phyloP scores from a whole-genome alignment of 306 rosid genomes.

The Corylus avellana region DNA sequence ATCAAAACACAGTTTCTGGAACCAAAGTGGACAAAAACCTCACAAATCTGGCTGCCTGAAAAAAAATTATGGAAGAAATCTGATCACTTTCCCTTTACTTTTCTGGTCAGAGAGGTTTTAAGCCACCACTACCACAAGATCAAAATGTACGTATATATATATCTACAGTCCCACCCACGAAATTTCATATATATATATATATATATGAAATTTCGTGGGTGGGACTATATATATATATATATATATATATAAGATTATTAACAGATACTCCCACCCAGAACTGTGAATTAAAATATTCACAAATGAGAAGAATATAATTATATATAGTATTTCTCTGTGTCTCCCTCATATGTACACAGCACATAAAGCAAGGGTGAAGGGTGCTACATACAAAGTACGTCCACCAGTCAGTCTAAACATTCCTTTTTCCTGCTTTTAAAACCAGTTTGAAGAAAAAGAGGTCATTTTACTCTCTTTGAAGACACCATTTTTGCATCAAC shows the following conservation, averaged over 20 bases:
- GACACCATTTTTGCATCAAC: slow-evolving; percentile 20
- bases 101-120: background rate
- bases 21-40: background rate
- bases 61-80: background rate
- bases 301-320: slow-evolving; percentile 22
- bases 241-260: slow-evolving; percentile 4
- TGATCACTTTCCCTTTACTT: background rate
- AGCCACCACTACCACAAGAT: background rate
- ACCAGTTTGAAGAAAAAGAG: slow-evolving; percentile 31
- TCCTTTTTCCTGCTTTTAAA: slow-evolving; percentile 40
- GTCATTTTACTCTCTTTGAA: slow-evolving; percentile 17
- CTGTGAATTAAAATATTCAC: slow-evolving; percentile 16
- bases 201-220: no score
- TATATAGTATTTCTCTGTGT: slow-evolving; percentile 9
- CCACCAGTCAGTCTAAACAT: slow-evolving; percentile 37
- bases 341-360: slow-evolving; percentile 10
- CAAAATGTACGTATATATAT: background rate
- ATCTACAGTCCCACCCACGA: slow-evolving; percentile 22
- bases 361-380: slow-evolving; percentile 31
- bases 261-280: slow-evolving; percentile 33
- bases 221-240: no score
- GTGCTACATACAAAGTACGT: slow-evolving; percentile 34
- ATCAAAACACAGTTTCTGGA: background rate
- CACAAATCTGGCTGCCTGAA: background rate
- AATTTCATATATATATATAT: background rate